These are phyloP conservation scores for Chlorella variabilis DNA, from an alignment of 163 green algal species.

Conservation along the genomic window DNA sequence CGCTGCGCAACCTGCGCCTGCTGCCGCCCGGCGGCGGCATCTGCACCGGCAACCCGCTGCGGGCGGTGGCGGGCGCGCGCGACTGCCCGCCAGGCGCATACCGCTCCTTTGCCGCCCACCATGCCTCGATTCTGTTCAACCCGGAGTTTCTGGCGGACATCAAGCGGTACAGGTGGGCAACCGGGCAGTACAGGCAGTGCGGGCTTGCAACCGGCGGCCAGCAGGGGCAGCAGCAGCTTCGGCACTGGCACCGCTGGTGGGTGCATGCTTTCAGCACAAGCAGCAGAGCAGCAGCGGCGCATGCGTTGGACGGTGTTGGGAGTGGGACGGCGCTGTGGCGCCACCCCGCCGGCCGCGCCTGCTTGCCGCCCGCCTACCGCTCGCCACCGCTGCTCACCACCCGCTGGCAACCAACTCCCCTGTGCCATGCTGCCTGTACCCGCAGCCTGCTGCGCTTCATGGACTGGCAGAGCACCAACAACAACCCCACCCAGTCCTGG, in stretches of 20 bases:
- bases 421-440: not conserved
- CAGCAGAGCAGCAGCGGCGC: not conserved
- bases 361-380: too few relatives aligned
- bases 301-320: too few relatives aligned
- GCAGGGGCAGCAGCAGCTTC: too few relatives aligned
- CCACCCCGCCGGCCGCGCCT: too few relatives aligned
- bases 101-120: not conserved
- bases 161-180: constrained; percentile 4
- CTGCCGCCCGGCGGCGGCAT: not conserved
- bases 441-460: constrained; percentile 1
- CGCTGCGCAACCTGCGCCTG: not conserved
- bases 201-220: too few relatives aligned
- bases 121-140: not conserved
- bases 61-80: not conserved
- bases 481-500: not conserved
- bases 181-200: not conserved
- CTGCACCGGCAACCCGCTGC: not conserved
- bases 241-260: too few relatives aligned
- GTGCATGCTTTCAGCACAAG: too few relatives aligned
- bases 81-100: not conserved
- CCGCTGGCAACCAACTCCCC: too few relatives aligned
- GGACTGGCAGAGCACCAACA: constrained; percentile 8
- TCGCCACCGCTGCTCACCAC: too few relatives aligned
- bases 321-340: too few relatives aligned
- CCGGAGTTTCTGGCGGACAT: not conserved